Evolutionary conservation across 352 stramenopile genomes (phyloP).

Genomic region (Globisporangium yorkense): DNA sequence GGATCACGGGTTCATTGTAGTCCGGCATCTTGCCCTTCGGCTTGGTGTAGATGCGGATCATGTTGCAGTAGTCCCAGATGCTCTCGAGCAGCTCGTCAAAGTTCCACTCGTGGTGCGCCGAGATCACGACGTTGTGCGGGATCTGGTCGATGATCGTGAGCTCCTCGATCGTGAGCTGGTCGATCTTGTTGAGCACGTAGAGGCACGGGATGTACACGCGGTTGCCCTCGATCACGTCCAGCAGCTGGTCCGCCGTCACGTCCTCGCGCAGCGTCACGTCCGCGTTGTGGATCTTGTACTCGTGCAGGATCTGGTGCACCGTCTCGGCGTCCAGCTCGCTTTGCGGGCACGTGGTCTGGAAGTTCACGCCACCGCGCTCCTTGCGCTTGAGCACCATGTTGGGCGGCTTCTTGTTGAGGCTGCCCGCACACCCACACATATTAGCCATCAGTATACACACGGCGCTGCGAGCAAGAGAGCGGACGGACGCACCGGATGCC

Average conservation of each 20-base stretch:
- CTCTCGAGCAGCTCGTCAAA: slow-evolving; percentile 95
- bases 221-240: slow-evolving; percentile 99
- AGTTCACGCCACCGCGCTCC: slow-evolving; percentile 96
- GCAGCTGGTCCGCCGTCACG: slow-evolving; percentile 97
- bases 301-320: slow-evolving; percentile 92
- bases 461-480: neutral
- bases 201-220: slow-evolving; percentile 97
- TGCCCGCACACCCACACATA: slow-evolving; percentile 7
- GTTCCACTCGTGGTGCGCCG: slow-evolving; percentile 96
- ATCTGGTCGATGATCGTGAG: slow-evolving; percentile 98
- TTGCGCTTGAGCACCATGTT: slow-evolving; percentile 97
- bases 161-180: slow-evolving; percentile 98
- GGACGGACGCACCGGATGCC: slow-evolving; percentile 81
- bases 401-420: slow-evolving; percentile 96
- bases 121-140: slow-evolving; percentile 98
- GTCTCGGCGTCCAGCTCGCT: slow-evolving; percentile 94
- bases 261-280: slow-evolving; percentile 96
- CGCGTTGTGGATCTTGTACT: slow-evolving; percentile 98
- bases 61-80: slow-evolving; percentile 98
- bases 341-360: slow-evolving; percentile 92
- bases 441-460: neutral
- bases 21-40: slow-evolving; percentile 93
- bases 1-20: slow-evolving; percentile 96
- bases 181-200: slow-evolving; percentile 99
- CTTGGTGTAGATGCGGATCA: slow-evolving; percentile 99